Percentiles rank a stretch among this genome's conserved stretches.
phyloP scores from a whole-genome alignment of 495 filamentous ascomycete genomes.

The Hypomontagnella monticulosa region DNA sequence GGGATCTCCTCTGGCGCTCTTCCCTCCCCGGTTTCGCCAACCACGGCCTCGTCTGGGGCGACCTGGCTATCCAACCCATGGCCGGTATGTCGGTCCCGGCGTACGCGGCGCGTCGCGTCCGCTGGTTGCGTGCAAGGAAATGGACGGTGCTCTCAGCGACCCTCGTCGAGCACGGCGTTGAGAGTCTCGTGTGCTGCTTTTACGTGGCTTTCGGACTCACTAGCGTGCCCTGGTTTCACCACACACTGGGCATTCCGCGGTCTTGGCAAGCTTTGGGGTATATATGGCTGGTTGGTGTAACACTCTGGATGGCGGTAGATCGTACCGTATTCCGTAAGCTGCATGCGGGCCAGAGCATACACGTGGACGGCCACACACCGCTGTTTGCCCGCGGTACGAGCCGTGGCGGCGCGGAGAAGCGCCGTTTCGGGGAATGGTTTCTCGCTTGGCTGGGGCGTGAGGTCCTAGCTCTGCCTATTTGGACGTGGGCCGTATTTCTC shows the following conservation, averaged over 20 bases:
- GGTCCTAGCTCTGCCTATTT: slow-evolving; percentile 82
- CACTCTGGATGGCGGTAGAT: slow-evolving; percentile 78
- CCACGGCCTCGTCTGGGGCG: slow-evolving; percentile 84
- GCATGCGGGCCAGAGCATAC: slow-evolving; percentile 74
- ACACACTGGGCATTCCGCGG: slow-evolving; percentile 62
- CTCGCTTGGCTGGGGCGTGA: slow-evolving; percentile 88
- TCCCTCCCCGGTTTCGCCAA: slow-evolving; percentile 70
- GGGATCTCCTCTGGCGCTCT: slow-evolving; percentile 85
- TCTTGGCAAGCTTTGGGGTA: slow-evolving; percentile 75
- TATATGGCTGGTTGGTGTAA: slow-evolving; percentile 73
- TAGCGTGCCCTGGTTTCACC: slow-evolving; percentile 70
- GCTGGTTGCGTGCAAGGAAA: slow-evolving; percentile 94
- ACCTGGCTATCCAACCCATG: slow-evolving; percentile 90
- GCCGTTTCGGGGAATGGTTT: slow-evolving; percentile 76
- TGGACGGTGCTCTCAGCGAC: slow-evolving; percentile 92
- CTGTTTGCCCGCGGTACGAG: slow-evolving; percentile 68
- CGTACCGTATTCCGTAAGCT: slow-evolving; percentile 76
- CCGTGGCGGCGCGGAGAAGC: slow-evolving; percentile 53
- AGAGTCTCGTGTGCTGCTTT: slow-evolving; percentile 82
- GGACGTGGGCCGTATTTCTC: slow-evolving; percentile 84
- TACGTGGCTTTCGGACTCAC: slow-evolving; percentile 84
- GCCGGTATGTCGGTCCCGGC: slow-evolving; percentile 78
- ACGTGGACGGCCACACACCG: slow-evolving; percentile 76
- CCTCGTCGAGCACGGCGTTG: slow-evolving; percentile 92
- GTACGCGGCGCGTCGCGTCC: slow-evolving; percentile 83